Base-by-base conservation (phyloP, 305 asterid species). In the Ajuga reptans region DNA sequence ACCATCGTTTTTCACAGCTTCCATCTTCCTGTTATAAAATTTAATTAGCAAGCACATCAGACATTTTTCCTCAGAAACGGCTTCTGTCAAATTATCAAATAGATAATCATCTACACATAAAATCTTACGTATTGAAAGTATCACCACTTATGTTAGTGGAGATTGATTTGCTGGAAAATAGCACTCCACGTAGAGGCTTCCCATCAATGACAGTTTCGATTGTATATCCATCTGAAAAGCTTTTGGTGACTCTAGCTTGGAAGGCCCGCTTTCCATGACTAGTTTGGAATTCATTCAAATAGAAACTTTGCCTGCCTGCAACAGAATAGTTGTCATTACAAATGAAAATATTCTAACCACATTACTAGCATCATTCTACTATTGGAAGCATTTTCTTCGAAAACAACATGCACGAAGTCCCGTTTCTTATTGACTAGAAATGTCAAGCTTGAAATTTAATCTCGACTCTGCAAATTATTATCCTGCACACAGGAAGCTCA, bases 171-270 rank as follows among this genome's bases (percentile, higher is more conserved):
- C 80, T 82, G 70, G 91, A 84, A 82, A 94, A 86, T 45, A 94
- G 43, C 47, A 94, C 70, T 69, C 99, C 99, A 63, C 86, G 91
- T 64, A 93, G 93, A 71, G 82, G 87, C 81, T 78, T 87, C 59
- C 97, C 99, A 75, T 89, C 96, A 41, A 94, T 89, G 72, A 87
- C 50, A 57, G 99, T 91, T 82, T 91, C 99, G 18, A 94, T 85
- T 14, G 86, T 80, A 76, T 83, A 94, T 70, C 91, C 89, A 41
- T 85, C 82, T 39, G 84, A 68, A 67, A 88, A 72, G 81, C 82
- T 83, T 83, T 85, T 86, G 15, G 86, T 85, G 67, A 94, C 90
- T 78, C 82, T 89, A 39, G 97, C 97, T 78, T 91, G 88, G 84
- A 94, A 91, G 59, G 84, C 75, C 77, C 84, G 87, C 73, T 86